phyloP scores from a whole-genome alignment of 768 basidiomycete species.

The Amanita fuliginea region DNA sequence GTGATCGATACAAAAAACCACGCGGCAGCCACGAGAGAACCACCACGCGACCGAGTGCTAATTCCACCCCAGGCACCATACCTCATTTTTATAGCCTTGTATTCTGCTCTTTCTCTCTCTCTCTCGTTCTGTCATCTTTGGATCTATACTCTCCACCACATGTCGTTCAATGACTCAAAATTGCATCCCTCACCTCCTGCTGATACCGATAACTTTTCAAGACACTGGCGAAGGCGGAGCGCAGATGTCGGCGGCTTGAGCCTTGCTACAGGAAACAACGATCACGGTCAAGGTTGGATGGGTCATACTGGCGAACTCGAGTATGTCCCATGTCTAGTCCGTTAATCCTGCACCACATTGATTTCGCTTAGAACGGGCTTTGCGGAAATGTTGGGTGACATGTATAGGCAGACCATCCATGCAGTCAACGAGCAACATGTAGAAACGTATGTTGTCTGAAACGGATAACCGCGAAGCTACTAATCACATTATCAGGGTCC shows the following conservation, averaged over 20 bases:
- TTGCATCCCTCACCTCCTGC: neutral
- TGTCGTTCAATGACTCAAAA: slow-evolving; percentile 3
- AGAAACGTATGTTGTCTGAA: slow-evolving; percentile 26
- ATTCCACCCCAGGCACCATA: slow-evolving; percentile 11
- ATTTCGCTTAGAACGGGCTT: slow-evolving; percentile 37
- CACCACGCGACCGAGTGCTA: slow-evolving; percentile 25
- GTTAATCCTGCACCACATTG: slow-evolving; percentile 1
- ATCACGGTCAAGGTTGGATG: slow-evolving; percentile 64
- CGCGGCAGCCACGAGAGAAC: slow-evolving; percentile 35
- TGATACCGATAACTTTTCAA: slow-evolving; percentile 5
- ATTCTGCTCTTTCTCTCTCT: slow-evolving; percentile 7
- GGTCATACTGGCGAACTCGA: slow-evolving; percentile 33
- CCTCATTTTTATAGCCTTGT: slow-evolving; percentile 12
- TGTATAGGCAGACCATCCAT: slow-evolving; percentile 71
- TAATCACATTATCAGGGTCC: slow-evolving; percentile 22
- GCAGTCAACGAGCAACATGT: slow-evolving; percentile 51
- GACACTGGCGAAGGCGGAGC: slow-evolving; percentile 43
- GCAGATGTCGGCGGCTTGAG: slow-evolving; percentile 87
- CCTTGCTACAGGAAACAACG: slow-evolving; percentile 56
- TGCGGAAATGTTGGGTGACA: slow-evolving; percentile 76
- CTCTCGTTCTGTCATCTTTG: slow-evolving; percentile 7
- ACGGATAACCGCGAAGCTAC: neutral
- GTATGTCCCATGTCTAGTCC: slow-evolving; percentile 26
- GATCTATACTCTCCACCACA: neutral
- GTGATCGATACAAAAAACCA: slow-evolving; percentile 21